Percentiles rank a stretch among this genome's conserved stretches.
Conservation (phyloP, 805 yeast species). For the Yarrowia hollandica region DNA sequence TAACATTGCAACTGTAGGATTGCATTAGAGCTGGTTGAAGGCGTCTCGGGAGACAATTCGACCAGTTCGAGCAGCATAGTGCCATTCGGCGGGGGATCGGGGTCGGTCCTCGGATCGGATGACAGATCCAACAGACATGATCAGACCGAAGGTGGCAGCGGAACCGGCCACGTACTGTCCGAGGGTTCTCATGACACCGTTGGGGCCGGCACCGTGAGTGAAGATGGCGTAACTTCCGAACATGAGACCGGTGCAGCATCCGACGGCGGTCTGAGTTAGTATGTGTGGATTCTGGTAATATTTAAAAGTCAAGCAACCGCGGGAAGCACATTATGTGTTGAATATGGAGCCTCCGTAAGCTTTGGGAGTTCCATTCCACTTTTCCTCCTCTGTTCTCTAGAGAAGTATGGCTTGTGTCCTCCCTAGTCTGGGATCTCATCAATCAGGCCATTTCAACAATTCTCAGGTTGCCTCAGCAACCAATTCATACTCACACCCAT, state of each 20-base stretch:
- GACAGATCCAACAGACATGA: conserved; percentile 90
- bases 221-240: conserved; percentile 87
- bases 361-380: no score
- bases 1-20: conserved; percentile 29
- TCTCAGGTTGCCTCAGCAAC: neutral
- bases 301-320: no score
- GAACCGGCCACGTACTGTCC: conserved; percentile 97
- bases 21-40: conserved; percentile 29
- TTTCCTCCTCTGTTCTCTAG: no score
- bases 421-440: no score
- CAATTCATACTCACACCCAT: conserved; percentile 68
- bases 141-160: conserved; percentile 89
- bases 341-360: no score
- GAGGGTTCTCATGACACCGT: conserved; percentile 92
- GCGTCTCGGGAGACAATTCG: conserved; percentile 26
- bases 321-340: no score
- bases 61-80: conserved; percentile 32
- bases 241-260: conserved; percentile 90
- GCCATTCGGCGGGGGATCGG: conserved; percentile 37
- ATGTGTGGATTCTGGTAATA: neutral
- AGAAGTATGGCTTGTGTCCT: no score
- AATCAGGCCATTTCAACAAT: neutral
- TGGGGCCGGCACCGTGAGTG: conserved; percentile 97
- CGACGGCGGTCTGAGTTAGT: conserved; percentile 58
- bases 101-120: conserved; percentile 42